A percentile compares a stretch with the other conserved stretches of the same genome.
Evolutionary conservation across 768 basidiomycete species (phyloP).

Genomic region (Amylocystis lapponica): DNA sequence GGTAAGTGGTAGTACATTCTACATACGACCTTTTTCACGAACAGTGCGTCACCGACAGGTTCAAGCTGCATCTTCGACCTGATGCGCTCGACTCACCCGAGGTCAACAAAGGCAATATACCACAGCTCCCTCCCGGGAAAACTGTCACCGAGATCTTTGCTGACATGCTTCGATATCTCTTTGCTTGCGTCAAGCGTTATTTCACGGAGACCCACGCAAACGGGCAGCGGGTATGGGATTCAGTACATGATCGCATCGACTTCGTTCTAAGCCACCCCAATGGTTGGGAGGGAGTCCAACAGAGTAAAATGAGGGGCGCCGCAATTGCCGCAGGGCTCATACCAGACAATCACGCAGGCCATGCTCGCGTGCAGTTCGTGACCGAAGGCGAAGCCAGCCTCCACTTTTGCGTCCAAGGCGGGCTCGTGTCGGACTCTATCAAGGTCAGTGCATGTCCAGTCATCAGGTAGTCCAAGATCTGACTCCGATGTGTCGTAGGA

Average conservation of each 20-base stretch:
- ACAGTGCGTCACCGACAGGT: too few relatives aligned
- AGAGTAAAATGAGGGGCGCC: constrained; percentile 49
- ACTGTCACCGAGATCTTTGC: constrained; percentile 38
- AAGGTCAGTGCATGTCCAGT: too few relatives aligned
- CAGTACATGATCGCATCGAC: constrained; percentile 33
- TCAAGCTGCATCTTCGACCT: constrained; percentile 15
- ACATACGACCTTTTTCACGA: constrained; percentile 1
- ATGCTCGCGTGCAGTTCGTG: constrained; percentile 44
- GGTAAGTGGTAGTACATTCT: constrained; percentile 5
- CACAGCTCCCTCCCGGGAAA: constrained; percentile 31
- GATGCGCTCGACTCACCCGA: background rate
- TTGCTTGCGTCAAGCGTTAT: constrained; percentile 37
- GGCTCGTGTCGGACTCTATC: constrained; percentile 34
- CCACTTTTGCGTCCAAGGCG: constrained; percentile 48
- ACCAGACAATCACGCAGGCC: constrained; percentile 31
- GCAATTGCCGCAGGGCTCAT: constrained; percentile 50
- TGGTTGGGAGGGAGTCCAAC: constrained; percentile 60
- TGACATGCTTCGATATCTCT: constrained; percentile 44
- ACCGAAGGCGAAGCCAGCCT: constrained; percentile 61
- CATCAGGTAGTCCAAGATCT: constrained; percentile 7
- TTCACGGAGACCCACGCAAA: constrained; percentile 42
- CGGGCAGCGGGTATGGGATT: constrained; percentile 41
- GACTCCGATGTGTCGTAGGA: too few relatives aligned
- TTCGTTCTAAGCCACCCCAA: constrained; percentile 59
- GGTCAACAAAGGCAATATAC: constrained; percentile 34